phyloP scores from a whole-genome alignment of 2,329 filamentous ascomycete species.

The Epichloe brachyelytri region DNA sequence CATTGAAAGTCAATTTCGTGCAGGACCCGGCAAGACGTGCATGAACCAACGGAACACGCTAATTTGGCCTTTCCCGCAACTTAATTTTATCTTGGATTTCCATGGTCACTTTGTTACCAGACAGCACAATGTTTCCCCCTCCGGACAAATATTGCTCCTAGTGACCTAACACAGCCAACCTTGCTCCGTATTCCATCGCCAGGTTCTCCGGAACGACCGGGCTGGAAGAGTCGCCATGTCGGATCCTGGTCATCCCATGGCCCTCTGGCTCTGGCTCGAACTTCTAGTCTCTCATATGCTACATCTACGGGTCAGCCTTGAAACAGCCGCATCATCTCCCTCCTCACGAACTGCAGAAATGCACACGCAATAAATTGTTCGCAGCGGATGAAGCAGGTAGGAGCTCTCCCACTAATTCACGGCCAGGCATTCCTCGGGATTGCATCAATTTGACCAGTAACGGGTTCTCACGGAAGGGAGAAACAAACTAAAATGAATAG shows the following conservation, averaged over 20 bases:
- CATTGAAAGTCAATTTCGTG: neutral
- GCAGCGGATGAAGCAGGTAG: conserved; percentile 30
- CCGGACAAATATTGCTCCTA: no score
- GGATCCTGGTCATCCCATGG: conserved; percentile 45
- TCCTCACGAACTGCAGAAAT: conserved; percentile 35
- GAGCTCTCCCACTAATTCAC: neutral
- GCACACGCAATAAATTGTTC: conserved; percentile 30
- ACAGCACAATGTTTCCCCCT: no score
- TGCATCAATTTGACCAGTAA: conserved; percentile 75
- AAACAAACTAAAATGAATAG: conserved; percentile 42
- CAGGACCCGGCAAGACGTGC: neutral
- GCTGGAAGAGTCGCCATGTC: conserved; percentile 20
- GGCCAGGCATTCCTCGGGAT: conserved; percentile 49
- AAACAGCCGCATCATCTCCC: conserved; percentile 29
- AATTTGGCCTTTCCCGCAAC: neutral
- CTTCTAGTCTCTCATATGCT: conserved; percentile 57
- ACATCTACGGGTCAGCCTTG: conserved; percentile 26
- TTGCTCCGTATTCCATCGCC: no score
- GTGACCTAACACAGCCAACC: no score
- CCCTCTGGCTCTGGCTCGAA: conserved; percentile 67
- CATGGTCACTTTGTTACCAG: no score
- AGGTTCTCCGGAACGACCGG: neutral
- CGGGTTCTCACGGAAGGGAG: conserved; percentile 46
- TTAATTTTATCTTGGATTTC: no score
- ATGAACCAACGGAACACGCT: neutral